Base-by-base conservation (phyloP, 768 basidiomycete species). In the Artomyces pyxidatus region DNA sequence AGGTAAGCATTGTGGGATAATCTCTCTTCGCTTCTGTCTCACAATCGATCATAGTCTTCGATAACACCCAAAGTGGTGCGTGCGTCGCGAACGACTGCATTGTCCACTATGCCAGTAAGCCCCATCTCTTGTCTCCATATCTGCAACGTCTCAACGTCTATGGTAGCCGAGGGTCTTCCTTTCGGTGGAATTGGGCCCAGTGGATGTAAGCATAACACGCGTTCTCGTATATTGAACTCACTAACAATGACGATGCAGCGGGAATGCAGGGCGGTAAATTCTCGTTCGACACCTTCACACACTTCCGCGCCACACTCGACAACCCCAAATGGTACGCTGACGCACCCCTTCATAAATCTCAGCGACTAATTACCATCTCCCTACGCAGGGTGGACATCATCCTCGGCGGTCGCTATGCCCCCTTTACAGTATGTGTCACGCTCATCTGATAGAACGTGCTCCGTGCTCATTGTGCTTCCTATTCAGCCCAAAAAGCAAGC, bases 111-210 rank as follows among this genome's bases (percentile, higher is more conserved):
- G 80, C 65, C 37, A 67, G 83, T 83, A 47, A 41, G 75, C 66
- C 14, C 30, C 12, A n/a, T 26, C 17, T 19, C 5, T 17, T 7
- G 17, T 29, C 23, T 37, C 45, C 11, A 19, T 14, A 6, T 35
- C 29, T 7, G 8, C 30, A n/a, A n/a, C 32, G 32, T 29, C 12
- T 5, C 19, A 21, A 16, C 37, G 44, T 47, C 47, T 26, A 29
- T 28, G 51, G 6, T 46, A 78, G 78, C 69, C 12, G 71, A 80
- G 12, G 81, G 78, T 8, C 59, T 86, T 25, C 85, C 86, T 4
- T 84, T 88, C 49, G 86, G 86, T 23, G 86, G 86, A 21, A 70
- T 76, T 38, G 86, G 86, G 1, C 65, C 71, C 6, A 83, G 81
- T 56, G 86, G 86, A 42, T 42, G 40, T 42, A 42, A 17, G 40